Conservation (phyloP, 2,329 filamentous ascomycete species). For the Clarireedia hainanense region DNA sequence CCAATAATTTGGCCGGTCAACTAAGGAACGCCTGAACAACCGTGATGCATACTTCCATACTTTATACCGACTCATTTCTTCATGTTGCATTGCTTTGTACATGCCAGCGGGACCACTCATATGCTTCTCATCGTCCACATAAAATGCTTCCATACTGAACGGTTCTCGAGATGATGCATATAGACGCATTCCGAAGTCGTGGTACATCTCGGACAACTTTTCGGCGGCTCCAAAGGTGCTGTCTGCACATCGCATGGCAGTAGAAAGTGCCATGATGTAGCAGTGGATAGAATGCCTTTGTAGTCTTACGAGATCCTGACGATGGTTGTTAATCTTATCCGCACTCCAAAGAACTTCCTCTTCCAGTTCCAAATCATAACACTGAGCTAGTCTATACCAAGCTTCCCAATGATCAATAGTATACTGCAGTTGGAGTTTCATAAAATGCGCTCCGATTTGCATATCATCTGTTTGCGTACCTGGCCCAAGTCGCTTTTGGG, state of each 20-base stretch:
- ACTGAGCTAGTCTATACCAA: conserved; percentile 35
- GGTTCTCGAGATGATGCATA: conserved; percentile 63
- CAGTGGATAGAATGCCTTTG: conserved; percentile 33
- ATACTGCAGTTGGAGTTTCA: conserved; percentile 31
- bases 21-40: conserved; percentile 51
- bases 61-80: conserved; percentile 48
- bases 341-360: conserved; percentile 34
- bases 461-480: conserved; percentile 33
- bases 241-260: conserved; percentile 49
- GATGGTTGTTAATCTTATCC: conserved; percentile 34
- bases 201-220: conserved; percentile 57
- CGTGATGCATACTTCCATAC: conserved; percentile 58
- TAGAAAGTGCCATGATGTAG: conserved; percentile 58
- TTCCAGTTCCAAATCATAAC: conserved; percentile 33
- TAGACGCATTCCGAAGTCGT: conserved; percentile 59
- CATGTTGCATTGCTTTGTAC: conserved; percentile 50
- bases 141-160: conserved; percentile 60
- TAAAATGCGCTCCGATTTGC: conserved; percentile 30
- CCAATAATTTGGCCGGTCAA: conserved; percentile 54
- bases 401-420: conserved; percentile 34
- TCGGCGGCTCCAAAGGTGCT: conserved; percentile 42
- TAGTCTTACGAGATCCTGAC: conserved; percentile 27
- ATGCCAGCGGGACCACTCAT: conserved; percentile 47
- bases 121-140: conserved; percentile 52
- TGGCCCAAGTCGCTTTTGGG: conserved; percentile 29